These are phyloP conservation scores for Venturiaceae sp. DNA, from an alignment of 2,329 filamentous ascomycete genomes.

Conservation along the genomic window DNA sequence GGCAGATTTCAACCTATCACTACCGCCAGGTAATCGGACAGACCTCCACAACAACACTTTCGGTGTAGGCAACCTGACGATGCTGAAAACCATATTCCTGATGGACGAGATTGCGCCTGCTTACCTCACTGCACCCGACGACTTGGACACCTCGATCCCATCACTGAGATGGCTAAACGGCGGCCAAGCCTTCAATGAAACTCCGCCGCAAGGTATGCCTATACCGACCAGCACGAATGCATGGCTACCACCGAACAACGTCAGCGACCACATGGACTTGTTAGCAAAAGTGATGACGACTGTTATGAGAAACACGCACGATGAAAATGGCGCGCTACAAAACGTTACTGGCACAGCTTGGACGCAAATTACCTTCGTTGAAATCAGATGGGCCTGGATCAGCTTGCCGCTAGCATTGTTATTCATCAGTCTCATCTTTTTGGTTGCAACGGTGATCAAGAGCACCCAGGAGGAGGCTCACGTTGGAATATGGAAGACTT, in stretches of 20 bases:
- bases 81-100: neutral
- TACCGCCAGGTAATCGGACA: neutral
- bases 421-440: constrained; percentile 15
- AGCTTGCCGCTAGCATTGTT: constrained; percentile 16
- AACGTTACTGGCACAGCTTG: constrained; percentile 9
- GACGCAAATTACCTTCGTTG: constrained; percentile 11
- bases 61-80: neutral
- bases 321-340: neutral
- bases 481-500: constrained; percentile 21
- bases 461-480: constrained; percentile 11
- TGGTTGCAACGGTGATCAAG: constrained; percentile 16
- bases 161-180: neutral
- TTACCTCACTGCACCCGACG: neutral
- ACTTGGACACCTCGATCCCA: no score
- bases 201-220: neutral
- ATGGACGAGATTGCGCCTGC: neutral
- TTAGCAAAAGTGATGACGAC: constrained; percentile 16
- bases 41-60: neutral
- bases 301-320: constrained; percentile 9
- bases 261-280: constrained; percentile 14
- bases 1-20: neutral
- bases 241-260: constrained; percentile 11
- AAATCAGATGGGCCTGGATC: constrained; percentile 18
- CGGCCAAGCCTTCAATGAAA: neutral
- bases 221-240: neutral